Percentiles rank a stretch among this genome's conserved stretches.
These are phyloP conservation scores for Verruconis gallopava DNA, from an alignment of 2,329 filamentous ascomycete species.

Conservation along the genomic window DNA sequence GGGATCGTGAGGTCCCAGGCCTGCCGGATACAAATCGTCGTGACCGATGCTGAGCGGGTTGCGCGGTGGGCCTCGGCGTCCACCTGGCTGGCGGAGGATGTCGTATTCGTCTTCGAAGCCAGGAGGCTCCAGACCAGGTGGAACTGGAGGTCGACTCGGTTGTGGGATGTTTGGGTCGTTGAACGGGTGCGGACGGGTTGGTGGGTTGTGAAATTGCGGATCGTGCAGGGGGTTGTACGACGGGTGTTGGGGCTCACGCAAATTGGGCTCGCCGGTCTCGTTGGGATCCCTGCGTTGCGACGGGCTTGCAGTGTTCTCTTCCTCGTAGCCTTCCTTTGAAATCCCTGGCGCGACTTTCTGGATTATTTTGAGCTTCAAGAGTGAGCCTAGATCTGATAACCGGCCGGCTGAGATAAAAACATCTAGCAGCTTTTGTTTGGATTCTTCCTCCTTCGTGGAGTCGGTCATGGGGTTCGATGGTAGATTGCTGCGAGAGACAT, in stretches of 20 bases:
- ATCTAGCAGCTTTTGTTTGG: slow-evolving; percentile 31
- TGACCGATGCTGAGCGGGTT: slow-evolving; percentile 62
- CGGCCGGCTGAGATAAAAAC: slow-evolving; percentile 63
- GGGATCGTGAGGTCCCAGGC: slow-evolving; percentile 75
- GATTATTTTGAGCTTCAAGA: slow-evolving; percentile 68
- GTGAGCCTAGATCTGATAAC: slow-evolving; percentile 52
- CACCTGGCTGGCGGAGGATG: slow-evolving; percentile 38
- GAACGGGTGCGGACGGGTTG: slow-evolving; percentile 55
- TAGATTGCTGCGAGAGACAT: slow-evolving; percentile 50
- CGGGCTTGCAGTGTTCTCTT: slow-evolving; percentile 23
- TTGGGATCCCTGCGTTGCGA: slow-evolving; percentile 14
- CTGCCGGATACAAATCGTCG: slow-evolving; percentile 76
- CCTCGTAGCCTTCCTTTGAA: slow-evolving; percentile 67
- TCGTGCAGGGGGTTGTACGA: slow-evolving; percentile 32
- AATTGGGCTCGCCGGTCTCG: slow-evolving; percentile 30
- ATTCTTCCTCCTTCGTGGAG: slow-evolving; percentile 28
- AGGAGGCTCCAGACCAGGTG: slow-evolving; percentile 69
- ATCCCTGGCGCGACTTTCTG: slow-evolving; percentile 71
- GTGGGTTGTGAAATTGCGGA: slow-evolving; percentile 36
- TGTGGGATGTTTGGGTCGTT: slow-evolving; percentile 51
- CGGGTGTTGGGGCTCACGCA: slow-evolving; percentile 24
- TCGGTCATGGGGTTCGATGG: slow-evolving; percentile 37
- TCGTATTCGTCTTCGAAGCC: slow-evolving; percentile 91
- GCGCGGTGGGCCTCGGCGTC: slow-evolving; percentile 28
- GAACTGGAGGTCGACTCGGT: slow-evolving; percentile 49